Conservation (phyloP, 2,329 filamentous ascomycete genomes). For the Penicillium crustosum region DNA sequence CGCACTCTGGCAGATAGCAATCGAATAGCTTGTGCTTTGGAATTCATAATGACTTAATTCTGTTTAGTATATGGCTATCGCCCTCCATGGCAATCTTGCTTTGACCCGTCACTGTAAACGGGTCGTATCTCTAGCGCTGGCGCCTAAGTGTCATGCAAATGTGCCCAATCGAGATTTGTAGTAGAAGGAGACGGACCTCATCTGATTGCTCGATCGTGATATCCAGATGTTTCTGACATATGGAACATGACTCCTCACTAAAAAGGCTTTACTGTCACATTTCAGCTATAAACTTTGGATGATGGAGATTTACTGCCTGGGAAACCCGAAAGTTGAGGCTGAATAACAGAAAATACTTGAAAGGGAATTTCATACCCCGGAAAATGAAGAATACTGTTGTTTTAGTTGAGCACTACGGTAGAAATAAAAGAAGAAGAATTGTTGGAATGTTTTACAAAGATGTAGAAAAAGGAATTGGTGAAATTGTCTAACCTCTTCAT, state of each 20-base stretch:
- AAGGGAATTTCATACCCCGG: too few relatives aligned
- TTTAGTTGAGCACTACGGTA: too few relatives aligned
- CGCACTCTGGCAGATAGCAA: not conserved
- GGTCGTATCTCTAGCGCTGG: not conserved
- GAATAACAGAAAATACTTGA: not conserved
- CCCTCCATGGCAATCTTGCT: not conserved
- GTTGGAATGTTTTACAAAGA: too few relatives aligned
- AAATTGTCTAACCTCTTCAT: too few relatives aligned
- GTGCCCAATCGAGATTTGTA: not conserved
- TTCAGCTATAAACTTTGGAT: not conserved
- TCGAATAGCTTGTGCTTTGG: not conserved
- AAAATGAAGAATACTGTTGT: too few relatives aligned
- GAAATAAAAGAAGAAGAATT: too few relatives aligned
- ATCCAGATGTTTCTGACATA: not conserved
- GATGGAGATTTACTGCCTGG: not conserved
- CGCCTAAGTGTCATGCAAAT: not conserved
- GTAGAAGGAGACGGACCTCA: not conserved
- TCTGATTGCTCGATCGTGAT: not conserved
- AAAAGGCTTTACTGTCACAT: not conserved
- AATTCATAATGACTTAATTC: not conserved
- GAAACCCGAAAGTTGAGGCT: not conserved
- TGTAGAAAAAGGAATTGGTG: too few relatives aligned
- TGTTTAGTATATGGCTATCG: not conserved
- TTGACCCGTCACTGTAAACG: not conserved
- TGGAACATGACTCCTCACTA: not conserved